A percentile compares a stretch with the other conserved stretches of the same genome.
Evolutionary conservation across 164 flowering plant genomes (phyloP).

Genomic region (Kingdonia uniflora): DNA sequence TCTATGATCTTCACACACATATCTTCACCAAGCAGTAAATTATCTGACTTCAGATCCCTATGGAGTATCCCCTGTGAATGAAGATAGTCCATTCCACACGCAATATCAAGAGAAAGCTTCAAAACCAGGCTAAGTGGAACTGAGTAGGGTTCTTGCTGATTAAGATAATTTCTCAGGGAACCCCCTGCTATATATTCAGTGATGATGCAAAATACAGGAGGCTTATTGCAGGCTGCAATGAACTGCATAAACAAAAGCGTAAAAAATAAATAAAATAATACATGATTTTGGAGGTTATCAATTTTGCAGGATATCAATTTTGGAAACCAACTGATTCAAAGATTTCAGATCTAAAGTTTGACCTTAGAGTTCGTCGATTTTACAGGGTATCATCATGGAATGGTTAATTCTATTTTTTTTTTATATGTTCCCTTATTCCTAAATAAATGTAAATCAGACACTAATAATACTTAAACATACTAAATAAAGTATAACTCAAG

Average conservation of each 20-base stretch:
- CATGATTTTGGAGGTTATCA: no score
- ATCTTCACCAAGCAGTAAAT: constrained; percentile 73
- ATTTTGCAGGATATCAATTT: no score
- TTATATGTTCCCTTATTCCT: no score
- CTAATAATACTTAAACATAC: no score
- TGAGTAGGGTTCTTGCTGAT: constrained; percentile 79
- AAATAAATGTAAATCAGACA: no score
- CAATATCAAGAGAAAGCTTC: constrained; percentile 71
- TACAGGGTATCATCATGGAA: no score
- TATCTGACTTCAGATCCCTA: constrained; percentile 89
- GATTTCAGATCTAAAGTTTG: no score
- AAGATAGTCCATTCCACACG: constrained; percentile 84
- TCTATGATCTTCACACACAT: constrained; percentile 85
- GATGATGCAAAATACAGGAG: constrained; percentile 90
- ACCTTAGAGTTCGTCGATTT: no score
- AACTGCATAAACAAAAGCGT: constrained; percentile 36
- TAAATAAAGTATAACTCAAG: no score
- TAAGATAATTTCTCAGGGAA: constrained; percentile 65
- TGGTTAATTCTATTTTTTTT: no score
- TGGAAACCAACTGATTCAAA: no score
- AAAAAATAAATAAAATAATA: not conserved
- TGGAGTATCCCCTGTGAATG: constrained; percentile 84
- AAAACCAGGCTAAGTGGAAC: constrained; percentile 58
- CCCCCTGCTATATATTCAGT: constrained; percentile 87
- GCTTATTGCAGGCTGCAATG: constrained; percentile 89